phyloP scores from a whole-genome alignment of 75 land plant species.

The Adiantum capillusveneris region DNA sequence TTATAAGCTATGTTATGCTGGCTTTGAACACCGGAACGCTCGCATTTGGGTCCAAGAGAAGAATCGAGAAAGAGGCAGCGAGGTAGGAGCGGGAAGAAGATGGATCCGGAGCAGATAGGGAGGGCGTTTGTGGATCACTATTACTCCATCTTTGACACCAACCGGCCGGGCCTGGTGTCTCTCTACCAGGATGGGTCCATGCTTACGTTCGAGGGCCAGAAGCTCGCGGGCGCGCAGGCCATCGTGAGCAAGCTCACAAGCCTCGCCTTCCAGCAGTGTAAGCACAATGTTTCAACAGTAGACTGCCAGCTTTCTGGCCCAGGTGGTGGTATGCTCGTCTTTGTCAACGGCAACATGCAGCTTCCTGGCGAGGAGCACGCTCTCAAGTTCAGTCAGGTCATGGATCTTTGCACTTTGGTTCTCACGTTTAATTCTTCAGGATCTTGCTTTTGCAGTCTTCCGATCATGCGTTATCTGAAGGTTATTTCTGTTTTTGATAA shows the following conservation, averaged over 20 bases:
- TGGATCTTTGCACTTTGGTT: too few species aligned
- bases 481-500: too few species aligned
- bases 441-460: too few species aligned
- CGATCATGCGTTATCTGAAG: too few species aligned
- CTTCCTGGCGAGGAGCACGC: conserved; percentile 56
- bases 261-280: conserved; percentile 56
- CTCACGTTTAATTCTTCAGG: too few species aligned
- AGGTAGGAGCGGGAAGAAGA: too few species aligned
- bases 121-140: too few species aligned
- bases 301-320: conserved; percentile 50
- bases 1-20: too few species aligned
- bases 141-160: conserved; percentile 58
- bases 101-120: conserved; percentile 30
- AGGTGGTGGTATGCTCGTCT: conserved; percentile 48
- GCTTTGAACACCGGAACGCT: too few species aligned
- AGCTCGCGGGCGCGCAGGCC: conserved; percentile 33
- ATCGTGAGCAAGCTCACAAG: conserved; percentile 38
- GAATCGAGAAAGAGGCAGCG: too few species aligned
- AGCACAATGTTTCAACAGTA: conserved; percentile 49
- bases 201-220: conserved; percentile 67
- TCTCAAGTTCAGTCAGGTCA: conserved; percentile 71
- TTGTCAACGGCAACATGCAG: conserved; percentile 62
- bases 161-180: conserved; percentile 24
- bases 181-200: conserved; percentile 46
- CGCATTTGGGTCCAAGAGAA: too few species aligned